Evolutionary conservation across 257 asterid species (phyloP), one percentile per base, ranked within the genome.

Genomic region (Schizonepeta tenuifolia): DNA sequence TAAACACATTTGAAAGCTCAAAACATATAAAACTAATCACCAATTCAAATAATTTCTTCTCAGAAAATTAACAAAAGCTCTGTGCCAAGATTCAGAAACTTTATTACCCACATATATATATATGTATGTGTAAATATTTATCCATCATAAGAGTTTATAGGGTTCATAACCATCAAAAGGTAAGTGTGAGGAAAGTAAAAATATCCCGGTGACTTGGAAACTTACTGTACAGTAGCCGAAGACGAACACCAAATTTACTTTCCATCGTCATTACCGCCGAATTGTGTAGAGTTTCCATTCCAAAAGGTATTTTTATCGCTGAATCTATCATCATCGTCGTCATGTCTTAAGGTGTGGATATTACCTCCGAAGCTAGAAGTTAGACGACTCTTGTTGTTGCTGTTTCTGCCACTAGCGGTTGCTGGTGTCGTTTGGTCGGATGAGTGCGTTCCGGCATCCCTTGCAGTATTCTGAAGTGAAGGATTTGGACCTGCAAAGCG

Each of bases 241-340:
- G 63, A 28, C 15, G 15, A 58, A 9, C 35, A 17, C 9, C 36
- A 11, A 51, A 28, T 62, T 85, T 72, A 87, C 68, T 78, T 85
- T n/a, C 78, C 82, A 75, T 86, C 86, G 53, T 78, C 80, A 31
- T 87, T 85, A 14, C 99, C 95, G 14, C 96, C 97, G 80, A 28
- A 94, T 66, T 94, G 92, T 2, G 99, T 91, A 7, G 99, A 94
- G 69, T 94, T 94, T 31, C 99, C 97, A 61, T 94, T 94, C 99
- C 99, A 94, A 75, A 86, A 94, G 46, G 87, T 74, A 64, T 94
- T 91, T 78, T 83, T 83, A 67, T 85, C 93, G 6, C 78, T 72
- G 71, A 80, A 87, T 24, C 75, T 85, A 20, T 56, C 46, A 24
- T 84, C 95, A 63, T 90, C 93, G 11, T 82, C 80, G 38, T 89